phyloP scores from a whole-genome alignment of 108 stramenopile genomes.

The Fragilaria radians region DNA sequence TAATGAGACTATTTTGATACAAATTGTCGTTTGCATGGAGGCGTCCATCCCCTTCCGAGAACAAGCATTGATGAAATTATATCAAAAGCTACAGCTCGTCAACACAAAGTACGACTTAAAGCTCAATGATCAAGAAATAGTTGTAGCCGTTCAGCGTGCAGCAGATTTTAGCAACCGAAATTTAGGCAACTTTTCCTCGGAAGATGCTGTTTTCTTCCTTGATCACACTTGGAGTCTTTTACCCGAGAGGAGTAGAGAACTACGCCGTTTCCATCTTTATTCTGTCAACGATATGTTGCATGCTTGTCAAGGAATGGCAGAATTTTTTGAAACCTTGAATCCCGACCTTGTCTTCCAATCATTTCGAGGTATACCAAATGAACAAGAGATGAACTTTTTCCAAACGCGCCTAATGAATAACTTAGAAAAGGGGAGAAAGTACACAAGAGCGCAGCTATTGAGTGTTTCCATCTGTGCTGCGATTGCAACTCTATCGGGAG shows the following conservation, averaged over 20 bases:
- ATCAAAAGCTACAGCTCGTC: neutral
- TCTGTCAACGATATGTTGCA: slow-evolving; percentile 1
- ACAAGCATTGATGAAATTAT: neutral
- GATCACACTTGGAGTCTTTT: slow-evolving; percentile 10
- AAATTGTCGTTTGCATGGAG: slow-evolving; percentile 12
- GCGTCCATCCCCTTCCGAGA: slow-evolving; percentile 9
- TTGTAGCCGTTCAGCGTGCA: slow-evolving; percentile 34
- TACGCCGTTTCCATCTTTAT: neutral
- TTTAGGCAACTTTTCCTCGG: slow-evolving; percentile 2
- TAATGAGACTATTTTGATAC: neutral
- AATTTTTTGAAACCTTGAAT: neutral
- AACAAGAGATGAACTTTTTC: neutral
- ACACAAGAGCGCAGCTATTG: slow-evolving; percentile 44
- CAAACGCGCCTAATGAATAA: slow-evolving; percentile 5
- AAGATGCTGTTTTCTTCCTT: slow-evolving; percentile 6
- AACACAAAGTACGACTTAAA: slow-evolving; percentile 4
- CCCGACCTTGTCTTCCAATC: neutral
- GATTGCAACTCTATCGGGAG: slow-evolving; percentile 39
- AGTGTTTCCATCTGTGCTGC: slow-evolving; percentile 31
- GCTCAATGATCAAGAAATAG: slow-evolving; percentile 19
- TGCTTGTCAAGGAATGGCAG: slow-evolving; percentile 4
- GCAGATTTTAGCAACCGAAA: slow-evolving; percentile 18
- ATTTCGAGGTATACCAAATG: slow-evolving; percentile 3
- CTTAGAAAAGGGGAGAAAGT: slow-evolving; percentile 22
- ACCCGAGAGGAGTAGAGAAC: slow-evolving; percentile 4